Evolutionary conservation across 305 asterid genomes (phyloP).

Genomic region (Vinca major): DNA sequence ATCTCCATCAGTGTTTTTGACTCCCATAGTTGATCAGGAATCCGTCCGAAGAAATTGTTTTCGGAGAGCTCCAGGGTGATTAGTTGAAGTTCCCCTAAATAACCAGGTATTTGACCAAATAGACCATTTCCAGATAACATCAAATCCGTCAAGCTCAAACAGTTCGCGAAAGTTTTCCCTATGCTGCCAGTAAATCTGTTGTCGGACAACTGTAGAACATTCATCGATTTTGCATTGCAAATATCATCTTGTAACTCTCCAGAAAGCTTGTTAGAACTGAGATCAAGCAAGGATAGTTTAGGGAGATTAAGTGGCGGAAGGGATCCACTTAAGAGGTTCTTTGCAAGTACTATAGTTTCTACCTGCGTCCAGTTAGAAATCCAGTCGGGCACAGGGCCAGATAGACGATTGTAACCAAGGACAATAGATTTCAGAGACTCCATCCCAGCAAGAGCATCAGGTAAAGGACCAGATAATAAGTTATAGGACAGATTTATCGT

Average conservation of each 20-base stretch:
- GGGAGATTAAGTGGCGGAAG: constrained; percentile 54
- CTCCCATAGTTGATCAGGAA: constrained; percentile 63
- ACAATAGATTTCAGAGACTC: constrained; percentile 36
- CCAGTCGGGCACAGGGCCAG: constrained; percentile 64
- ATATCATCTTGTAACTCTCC: constrained; percentile 45
- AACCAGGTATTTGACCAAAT: constrained; percentile 55
- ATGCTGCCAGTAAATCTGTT: constrained; percentile 56
- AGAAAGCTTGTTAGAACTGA: constrained; percentile 44
- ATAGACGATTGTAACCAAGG: constrained; percentile 45
- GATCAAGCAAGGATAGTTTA: constrained; percentile 35
- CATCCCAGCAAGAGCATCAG: constrained; percentile 39
- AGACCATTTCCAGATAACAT: constrained; percentile 50
- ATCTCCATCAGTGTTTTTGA: constrained; percentile 55
- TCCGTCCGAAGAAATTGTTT: constrained; percentile 44
- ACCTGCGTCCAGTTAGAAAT: constrained; percentile 56
- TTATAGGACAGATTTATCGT: constrained; percentile 53
- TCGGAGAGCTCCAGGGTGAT: constrained; percentile 46
- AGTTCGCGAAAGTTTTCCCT: constrained; percentile 32
- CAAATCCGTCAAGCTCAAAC: constrained; percentile 39
- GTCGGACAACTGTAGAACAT: constrained; percentile 32
- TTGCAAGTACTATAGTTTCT: constrained; percentile 35
- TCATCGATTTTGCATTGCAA: constrained; percentile 44
- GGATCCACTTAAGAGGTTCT: constrained; percentile 47
- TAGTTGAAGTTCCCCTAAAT: constrained; percentile 51
- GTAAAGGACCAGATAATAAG: constrained; percentile 44